phyloP scores from a whole-genome alignment of 441 rosid genomes.

The Theobroma grandiflorum region DNA sequence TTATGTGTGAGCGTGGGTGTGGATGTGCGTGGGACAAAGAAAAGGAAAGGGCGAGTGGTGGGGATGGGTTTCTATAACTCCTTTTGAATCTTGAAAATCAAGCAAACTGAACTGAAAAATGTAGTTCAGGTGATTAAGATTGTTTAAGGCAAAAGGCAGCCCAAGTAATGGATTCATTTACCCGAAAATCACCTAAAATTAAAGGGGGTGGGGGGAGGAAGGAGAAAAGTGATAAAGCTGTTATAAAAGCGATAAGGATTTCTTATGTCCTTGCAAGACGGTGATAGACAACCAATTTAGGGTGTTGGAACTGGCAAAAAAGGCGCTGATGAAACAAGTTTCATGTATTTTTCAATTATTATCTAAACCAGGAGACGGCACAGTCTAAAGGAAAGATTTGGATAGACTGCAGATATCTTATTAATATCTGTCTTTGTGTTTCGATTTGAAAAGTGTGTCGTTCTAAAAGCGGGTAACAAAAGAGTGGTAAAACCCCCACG shows the following conservation, averaged over 20 bases:
- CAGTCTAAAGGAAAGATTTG: constrained; percentile 10
- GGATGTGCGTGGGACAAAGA: background rate
- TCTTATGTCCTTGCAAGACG: constrained; percentile 25
- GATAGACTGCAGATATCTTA: background rate
- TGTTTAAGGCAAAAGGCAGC: constrained; percentile 25
- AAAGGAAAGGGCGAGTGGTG: background rate
- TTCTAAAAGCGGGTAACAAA: background rate
- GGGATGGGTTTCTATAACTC: background rate
- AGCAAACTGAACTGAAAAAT: constrained; percentile 20
- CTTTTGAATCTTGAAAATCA: constrained; percentile 35
- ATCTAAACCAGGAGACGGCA: background rate
- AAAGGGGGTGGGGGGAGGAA: background rate
- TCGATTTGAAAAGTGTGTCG: background rate
- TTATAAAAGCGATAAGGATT: constrained; percentile 30
- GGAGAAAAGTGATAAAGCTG: constrained; percentile 29
- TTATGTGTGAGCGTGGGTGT: background rate
- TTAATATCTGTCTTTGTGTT: background rate
- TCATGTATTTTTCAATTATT: constrained; percentile 23
- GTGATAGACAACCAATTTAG: constrained; percentile 35
- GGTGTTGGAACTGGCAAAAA: constrained; percentile 23
- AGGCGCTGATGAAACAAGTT: constrained; percentile 21
- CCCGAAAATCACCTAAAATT: constrained; percentile 30
- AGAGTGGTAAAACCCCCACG: background rate
- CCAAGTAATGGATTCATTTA: background rate
- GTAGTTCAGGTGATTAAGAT: constrained; percentile 19